Conservation (phyloP, 2,329 filamentous ascomycete species). For the Fusarium protoensiforme region DNA sequence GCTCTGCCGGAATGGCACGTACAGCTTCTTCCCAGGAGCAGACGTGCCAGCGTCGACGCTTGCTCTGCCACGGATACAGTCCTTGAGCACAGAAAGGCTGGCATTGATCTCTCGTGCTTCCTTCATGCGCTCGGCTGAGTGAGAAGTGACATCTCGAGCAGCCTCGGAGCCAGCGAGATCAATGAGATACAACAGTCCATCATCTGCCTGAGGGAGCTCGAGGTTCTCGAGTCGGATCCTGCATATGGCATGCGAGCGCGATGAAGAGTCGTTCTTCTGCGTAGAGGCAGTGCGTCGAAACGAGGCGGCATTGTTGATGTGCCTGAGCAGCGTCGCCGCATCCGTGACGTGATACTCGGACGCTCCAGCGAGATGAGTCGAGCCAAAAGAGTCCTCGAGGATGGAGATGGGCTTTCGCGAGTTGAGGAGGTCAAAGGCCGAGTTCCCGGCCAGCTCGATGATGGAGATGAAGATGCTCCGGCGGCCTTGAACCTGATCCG, state of each 20-base stretch:
- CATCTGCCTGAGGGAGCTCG: constrained; percentile 41
- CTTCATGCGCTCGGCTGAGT: constrained; percentile 56
- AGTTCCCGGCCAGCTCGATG: constrained; percentile 53
- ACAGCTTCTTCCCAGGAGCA: constrained; percentile 44
- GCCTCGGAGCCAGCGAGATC: constrained; percentile 62
- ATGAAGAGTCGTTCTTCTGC: constrained; percentile 59
- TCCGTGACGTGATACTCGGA: constrained; percentile 50
- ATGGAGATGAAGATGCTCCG: constrained; percentile 51
- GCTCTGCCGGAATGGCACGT: constrained; percentile 60
- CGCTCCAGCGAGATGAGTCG: constrained; percentile 57
- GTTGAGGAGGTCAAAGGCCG: constrained; percentile 54
- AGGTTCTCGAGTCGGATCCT: constrained; percentile 56
- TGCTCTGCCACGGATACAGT: constrained; percentile 61
- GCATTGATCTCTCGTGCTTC: constrained; percentile 61
- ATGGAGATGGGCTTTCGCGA: constrained; percentile 54
- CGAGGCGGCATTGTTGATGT: constrained; percentile 51
- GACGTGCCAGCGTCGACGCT: constrained; percentile 44
- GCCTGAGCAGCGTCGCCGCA: constrained; percentile 43
- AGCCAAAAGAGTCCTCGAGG: constrained; percentile 58
- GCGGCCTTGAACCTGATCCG: constrained; percentile 32
- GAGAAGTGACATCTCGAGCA: constrained; percentile 54
- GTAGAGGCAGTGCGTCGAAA: constrained; percentile 57
- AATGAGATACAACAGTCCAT: constrained; percentile 59
- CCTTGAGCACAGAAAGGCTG: constrained; percentile 61
- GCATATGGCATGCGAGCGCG: constrained; percentile 61